Percentiles rank a stretch among this genome's conserved stretches.
These are phyloP conservation scores for Paxillus involutus DNA, from an alignment of 768 basidiomycete genomes.

Conservation along the genomic window DNA sequence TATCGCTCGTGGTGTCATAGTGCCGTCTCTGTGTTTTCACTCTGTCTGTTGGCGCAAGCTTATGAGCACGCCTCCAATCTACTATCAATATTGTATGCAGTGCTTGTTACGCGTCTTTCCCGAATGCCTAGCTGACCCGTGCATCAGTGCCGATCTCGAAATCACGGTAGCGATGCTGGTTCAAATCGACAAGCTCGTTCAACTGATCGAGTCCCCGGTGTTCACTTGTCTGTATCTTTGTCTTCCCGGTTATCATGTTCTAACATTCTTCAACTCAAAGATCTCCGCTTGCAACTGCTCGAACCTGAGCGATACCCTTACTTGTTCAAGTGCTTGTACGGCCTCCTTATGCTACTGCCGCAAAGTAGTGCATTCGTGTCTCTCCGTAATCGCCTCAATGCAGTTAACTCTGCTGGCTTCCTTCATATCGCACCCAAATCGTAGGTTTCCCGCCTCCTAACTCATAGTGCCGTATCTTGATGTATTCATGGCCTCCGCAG, in stretches of 20 bases:
- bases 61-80: slow-evolving; percentile 99
- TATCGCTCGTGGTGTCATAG: slow-evolving; percentile 99
- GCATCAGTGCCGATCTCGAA: slow-evolving; percentile 85
- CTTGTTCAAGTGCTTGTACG: slow-evolving; percentile 97
- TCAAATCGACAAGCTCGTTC: slow-evolving; percentile 96
- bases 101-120: not conserved
- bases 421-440: slow-evolving; percentile 86
- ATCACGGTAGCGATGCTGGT: slow-evolving; percentile 94
- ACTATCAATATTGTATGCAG: slow-evolving; percentile 85
- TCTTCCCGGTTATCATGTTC: not conserved
- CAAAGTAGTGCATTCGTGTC: slow-evolving; percentile 97
- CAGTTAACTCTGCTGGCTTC: slow-evolving; percentile 94
- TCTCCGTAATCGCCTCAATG: slow-evolving; percentile 88
- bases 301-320: slow-evolving; percentile 97
- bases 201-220: slow-evolving; percentile 96
- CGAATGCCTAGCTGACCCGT: not conserved
- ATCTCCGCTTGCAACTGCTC: slow-evolving; percentile 87
- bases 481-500: slow-evolving; percentile 30
- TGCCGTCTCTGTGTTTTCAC: slow-evolving; percentile 92
- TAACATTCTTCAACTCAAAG: slow-evolving; percentile 34
- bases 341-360: slow-evolving; percentile 93
- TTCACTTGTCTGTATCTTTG: slow-evolving; percentile 77
- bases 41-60: slow-evolving; percentile 95
- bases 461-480: too few relatives aligned
- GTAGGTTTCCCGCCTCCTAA: slow-evolving; percentile 41